Conservation (phyloP, 208 protist genomes). For the Angomonas deanei region DNA sequence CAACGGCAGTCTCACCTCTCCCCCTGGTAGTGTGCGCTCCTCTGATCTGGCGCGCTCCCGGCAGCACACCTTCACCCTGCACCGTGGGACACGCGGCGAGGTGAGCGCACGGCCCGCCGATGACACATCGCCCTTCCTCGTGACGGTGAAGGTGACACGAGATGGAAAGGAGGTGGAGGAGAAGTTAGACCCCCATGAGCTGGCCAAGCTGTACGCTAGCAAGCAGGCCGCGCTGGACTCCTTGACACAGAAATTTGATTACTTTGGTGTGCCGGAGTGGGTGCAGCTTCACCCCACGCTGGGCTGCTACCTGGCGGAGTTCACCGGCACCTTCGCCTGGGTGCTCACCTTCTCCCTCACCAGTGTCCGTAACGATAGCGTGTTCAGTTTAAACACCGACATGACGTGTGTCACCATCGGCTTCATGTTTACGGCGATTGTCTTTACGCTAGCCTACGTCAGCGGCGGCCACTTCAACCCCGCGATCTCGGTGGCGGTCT, state of each 20-base stretch:
- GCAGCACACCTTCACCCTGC: neutral
- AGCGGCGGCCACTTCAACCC: slow-evolving; percentile 82
- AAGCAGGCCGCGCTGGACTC: slow-evolving; percentile 56
- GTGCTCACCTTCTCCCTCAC: slow-evolving; percentile 61
- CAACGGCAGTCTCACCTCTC: neutral
- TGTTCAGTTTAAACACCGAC: slow-evolving; percentile 56
- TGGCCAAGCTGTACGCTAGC: slow-evolving; percentile 62
- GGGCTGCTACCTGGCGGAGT: slow-evolving; percentile 74
- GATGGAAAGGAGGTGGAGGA: slow-evolving; percentile 45
- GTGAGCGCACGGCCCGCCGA: neutral
- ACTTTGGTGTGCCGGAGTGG: slow-evolving; percentile 76
- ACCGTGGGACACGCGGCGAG: neutral
- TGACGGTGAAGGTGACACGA: slow-evolving; percentile 36
- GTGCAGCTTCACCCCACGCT: slow-evolving; percentile 75
- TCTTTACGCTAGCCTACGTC: slow-evolving; percentile 83
- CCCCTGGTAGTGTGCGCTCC: neutral
- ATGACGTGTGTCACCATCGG: slow-evolving; percentile 74
- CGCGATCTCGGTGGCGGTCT: slow-evolving; percentile 69
- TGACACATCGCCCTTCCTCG: neutral
- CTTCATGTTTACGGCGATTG: slow-evolving; percentile 80
- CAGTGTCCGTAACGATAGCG: slow-evolving; percentile 63
- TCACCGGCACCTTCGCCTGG: slow-evolving; percentile 76
- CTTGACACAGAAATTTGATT: slow-evolving; percentile 53
- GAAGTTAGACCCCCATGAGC: slow-evolving; percentile 44
- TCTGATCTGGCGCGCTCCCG: neutral